Conservation (phyloP, 352 stramenopile genomes). For the Thalassiosira tumida region DNA sequence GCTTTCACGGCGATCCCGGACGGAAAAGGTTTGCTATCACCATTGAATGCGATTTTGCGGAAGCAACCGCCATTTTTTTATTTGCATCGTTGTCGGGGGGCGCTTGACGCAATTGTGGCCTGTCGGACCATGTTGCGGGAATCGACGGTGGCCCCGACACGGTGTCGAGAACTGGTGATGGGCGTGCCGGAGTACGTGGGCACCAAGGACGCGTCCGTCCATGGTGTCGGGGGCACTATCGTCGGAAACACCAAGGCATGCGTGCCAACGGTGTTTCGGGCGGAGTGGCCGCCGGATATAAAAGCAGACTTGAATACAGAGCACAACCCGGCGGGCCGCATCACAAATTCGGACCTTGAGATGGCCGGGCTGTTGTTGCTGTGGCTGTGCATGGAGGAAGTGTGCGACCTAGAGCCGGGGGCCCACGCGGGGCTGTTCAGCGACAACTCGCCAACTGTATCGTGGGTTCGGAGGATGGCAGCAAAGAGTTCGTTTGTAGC, state of each 20-base stretch:
- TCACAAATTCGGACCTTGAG: conserved; percentile 72
- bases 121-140: conserved; percentile 9
- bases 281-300: conserved; percentile 43
- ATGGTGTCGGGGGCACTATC: conserved; percentile 29
- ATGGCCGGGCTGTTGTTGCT: conserved; percentile 24
- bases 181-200: conserved; percentile 47
- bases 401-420: background rate
- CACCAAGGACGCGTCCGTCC: conserved; percentile 20
- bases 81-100: background rate
- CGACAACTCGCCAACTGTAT: conserved; percentile 60
- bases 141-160: background rate
- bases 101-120: background rate
- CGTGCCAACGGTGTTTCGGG: conserved; percentile 38
- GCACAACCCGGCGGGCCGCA: conserved; percentile 1
- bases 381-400: conserved; percentile 40
- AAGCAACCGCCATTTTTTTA: background rate
- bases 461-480: conserved; percentile 30
- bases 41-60: conserved; percentile 3
- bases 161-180: conserved; percentile 36
- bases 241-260: conserved; percentile 24
- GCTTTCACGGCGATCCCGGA: conserved; percentile 32
- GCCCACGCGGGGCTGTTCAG: conserved; percentile 33
- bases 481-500: conserved; percentile 3
- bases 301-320: background rate
- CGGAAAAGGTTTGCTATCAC: conserved; percentile 2